These are phyloP conservation scores for Aspergillus unguis DNA, from an alignment of 2,329 filamentous ascomycete species.

Conservation along the genomic window DNA sequence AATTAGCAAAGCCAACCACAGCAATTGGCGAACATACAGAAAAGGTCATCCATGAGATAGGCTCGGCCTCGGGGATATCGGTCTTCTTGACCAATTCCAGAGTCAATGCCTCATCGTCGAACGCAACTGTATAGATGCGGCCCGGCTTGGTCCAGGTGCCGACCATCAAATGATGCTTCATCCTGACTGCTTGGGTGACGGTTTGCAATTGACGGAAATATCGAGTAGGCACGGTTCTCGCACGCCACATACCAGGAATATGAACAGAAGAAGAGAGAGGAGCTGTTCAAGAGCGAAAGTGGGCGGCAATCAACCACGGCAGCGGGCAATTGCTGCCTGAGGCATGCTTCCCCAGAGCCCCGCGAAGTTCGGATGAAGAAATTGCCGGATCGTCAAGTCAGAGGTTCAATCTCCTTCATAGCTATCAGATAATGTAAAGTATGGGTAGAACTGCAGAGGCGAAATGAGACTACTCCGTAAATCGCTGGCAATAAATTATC, in stretches of 20 bases:
- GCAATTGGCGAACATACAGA: constrained; percentile 56
- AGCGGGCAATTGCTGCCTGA: constrained; percentile 4
- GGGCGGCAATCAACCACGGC: constrained; percentile 12
- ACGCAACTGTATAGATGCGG: constrained; percentile 83
- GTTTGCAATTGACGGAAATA: neutral
- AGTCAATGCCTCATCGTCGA: constrained; percentile 76
- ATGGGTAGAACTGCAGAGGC: neutral
- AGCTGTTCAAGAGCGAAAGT: neutral
- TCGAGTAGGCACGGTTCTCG: neutral
- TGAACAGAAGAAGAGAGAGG: constrained; percentile 1
- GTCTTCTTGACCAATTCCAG: constrained; percentile 75
- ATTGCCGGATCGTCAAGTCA: constrained; percentile 1
- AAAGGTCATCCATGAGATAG: constrained; percentile 92
- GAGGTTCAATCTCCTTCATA: no score
- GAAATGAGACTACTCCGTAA: neutral
- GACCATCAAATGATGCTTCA: constrained; percentile 89
- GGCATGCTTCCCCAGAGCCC: constrained; percentile 6
- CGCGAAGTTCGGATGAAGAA: constrained; percentile 9
- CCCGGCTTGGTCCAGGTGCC: constrained; percentile 89
- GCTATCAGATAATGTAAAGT: no score
- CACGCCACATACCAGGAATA: neutral
- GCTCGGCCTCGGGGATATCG: constrained; percentile 75
- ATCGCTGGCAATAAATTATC: neutral
- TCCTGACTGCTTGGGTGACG: constrained; percentile 39
- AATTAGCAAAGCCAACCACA: constrained; percentile 5